Percentiles rank a stretch among this genome's conserved stretches.
Conservation (phyloP, 352 stramenopile genomes). For the Phytophthora boehmeriae region DNA sequence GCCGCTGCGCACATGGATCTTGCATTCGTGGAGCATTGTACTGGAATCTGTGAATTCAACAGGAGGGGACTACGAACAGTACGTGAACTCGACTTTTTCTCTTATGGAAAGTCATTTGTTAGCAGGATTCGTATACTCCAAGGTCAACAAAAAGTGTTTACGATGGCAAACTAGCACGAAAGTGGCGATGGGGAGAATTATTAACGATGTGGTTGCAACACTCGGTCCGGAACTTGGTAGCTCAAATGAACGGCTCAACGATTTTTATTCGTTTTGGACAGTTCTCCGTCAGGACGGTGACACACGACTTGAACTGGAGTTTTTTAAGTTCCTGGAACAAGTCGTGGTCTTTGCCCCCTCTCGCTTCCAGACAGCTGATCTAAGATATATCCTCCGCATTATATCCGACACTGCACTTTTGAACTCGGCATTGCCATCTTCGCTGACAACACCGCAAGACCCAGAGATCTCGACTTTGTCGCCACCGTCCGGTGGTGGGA, state of each 20-base stretch:
- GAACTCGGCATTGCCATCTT: conserved; percentile 17
- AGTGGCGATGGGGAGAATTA: conserved; percentile 62
- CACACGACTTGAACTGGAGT: conserved; percentile 76
- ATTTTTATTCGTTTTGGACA: conserved; percentile 77
- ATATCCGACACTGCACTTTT: conserved; percentile 53
- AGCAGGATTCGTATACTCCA: conserved; percentile 77
- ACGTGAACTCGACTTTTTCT: conserved; percentile 71
- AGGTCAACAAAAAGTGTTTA: conserved; percentile 58
- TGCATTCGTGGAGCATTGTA: conserved; percentile 86
- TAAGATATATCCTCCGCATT: conserved; percentile 66
- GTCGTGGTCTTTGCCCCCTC: conserved; percentile 79
- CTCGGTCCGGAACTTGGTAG: conserved; percentile 59
- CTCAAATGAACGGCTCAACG: conserved; percentile 50
- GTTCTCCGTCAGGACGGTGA: conserved; percentile 75
- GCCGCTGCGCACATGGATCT: conserved; percentile 82
- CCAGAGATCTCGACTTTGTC: conserved; percentile 24
- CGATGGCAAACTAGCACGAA: conserved; percentile 62
- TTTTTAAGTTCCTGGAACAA: conserved; percentile 84
- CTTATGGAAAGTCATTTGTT: conserved; percentile 80
- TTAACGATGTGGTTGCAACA: conserved; percentile 71
- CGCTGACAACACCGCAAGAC: conserved; percentile 14
- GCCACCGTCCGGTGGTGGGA: conserved; percentile 16
- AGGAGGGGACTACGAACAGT: conserved; percentile 84
- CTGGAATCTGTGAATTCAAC: conserved; percentile 78
- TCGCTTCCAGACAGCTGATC: conserved; percentile 57